These are phyloP conservation scores for Russula emetica DNA, from an alignment of 768 basidiomycete genomes.

Conservation along the genomic window DNA sequence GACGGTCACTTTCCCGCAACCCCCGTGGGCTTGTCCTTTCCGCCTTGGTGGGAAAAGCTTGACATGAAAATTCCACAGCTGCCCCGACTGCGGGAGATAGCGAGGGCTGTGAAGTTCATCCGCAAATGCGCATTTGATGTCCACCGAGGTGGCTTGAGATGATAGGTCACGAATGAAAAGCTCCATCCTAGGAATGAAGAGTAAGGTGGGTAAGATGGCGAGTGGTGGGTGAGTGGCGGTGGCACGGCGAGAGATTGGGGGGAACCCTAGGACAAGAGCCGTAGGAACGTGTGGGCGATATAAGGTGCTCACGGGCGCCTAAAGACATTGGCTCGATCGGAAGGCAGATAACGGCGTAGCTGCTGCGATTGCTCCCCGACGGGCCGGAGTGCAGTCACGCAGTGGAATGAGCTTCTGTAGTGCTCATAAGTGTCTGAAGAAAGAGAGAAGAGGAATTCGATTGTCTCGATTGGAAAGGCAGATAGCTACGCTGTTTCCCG, in stretches of 20 bases:
- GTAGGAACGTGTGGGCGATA: background rate
- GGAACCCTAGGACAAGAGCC: background rate
- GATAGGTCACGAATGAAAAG: conserved; percentile 34
- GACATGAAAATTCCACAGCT: conserved; percentile 52
- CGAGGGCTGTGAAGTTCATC: conserved; percentile 43
- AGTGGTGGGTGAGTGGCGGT: background rate
- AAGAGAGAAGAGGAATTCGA: background rate
- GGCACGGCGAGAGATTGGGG: background rate
- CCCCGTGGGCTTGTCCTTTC: conserved; percentile 36
- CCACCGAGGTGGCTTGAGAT: conserved; percentile 19
- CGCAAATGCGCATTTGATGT: conserved; percentile 38
- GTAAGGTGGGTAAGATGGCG: background rate
- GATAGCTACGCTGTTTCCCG: background rate
- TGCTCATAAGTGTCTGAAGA: background rate
- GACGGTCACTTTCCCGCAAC: conserved; percentile 47
- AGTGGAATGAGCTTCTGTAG: background rate
- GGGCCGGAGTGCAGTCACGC: background rate
- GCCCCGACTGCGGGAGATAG: conserved; percentile 34
- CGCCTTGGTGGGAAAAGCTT: conserved; percentile 42
- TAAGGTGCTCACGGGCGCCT: conserved; percentile 6
- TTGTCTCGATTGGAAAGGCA: conserved; percentile 1
- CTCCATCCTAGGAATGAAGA: conserved; percentile 33
- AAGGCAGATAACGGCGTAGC: conserved; percentile 13
- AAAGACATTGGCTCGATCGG: background rate
- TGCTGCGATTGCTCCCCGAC: background rate